These are phyloP conservation scores for Chaetomiaceae sp. DNA, from an alignment of 2,329 filamentous ascomycete species.

Conservation along the genomic window DNA sequence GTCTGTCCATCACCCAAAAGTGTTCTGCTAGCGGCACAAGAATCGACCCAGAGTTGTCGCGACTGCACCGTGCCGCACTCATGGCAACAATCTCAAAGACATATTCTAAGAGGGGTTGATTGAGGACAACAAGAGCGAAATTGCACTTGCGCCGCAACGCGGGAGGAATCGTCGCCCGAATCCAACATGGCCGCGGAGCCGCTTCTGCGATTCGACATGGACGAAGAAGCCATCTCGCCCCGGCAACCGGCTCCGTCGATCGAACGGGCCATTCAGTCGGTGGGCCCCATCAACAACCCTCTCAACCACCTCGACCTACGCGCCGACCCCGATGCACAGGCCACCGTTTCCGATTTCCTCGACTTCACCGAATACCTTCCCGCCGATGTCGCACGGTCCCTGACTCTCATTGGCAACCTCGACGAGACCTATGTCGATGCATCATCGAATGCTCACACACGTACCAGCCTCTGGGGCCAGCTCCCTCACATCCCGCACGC, in stretches of 20 bases:
- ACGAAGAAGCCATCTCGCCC: slow-evolving; percentile 33
- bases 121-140: neutral
- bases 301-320: slow-evolving; percentile 46
- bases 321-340: slow-evolving; percentile 61
- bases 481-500: slow-evolving; percentile 46
- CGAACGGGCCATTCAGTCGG: slow-evolving; percentile 30
- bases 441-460: slow-evolving; percentile 50
- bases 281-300: slow-evolving; percentile 32
- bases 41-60: neutral
- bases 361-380: slow-evolving; percentile 67
- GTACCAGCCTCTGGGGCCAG: slow-evolving; percentile 53
- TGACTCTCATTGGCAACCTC: slow-evolving; percentile 61
- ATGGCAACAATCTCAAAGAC: neutral
- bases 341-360: slow-evolving; percentile 65
- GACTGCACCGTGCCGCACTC: neutral
- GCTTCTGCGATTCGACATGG: slow-evolving; percentile 24
- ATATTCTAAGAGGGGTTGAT: neutral
- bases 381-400: slow-evolving; percentile 60
- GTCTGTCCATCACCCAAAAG: neutral
- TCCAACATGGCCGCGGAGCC: slow-evolving; percentile 12
- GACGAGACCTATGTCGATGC: slow-evolving; percentile 54
- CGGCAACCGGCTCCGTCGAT: slow-evolving; percentile 33
- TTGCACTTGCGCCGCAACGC: neutral
- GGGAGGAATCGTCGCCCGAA: neutral
- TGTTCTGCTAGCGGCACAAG: neutral